Percentiles rank a stretch among this genome's conserved stretches.
Conservation (phyloP, 1,284 basidiomycete species). For the Trametes polyzona region DNA sequence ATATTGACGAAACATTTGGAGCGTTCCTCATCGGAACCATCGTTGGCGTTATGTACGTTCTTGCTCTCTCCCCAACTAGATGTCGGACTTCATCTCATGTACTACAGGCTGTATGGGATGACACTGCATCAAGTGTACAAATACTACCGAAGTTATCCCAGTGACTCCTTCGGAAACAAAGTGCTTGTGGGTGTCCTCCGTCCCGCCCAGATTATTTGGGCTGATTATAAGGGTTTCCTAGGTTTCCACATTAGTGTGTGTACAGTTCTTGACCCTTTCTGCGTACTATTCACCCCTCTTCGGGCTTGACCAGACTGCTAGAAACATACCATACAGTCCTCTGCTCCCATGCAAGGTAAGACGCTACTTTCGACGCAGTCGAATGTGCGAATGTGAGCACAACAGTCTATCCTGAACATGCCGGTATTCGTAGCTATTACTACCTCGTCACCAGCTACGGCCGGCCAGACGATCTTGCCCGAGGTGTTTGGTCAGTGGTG, state of each 20-base stretch:
- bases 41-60: not conserved
- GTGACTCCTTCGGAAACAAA: not conserved
- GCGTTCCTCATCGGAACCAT: slow-evolving; percentile 3
- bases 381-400: not conserved
- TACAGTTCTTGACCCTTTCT: too few species aligned
- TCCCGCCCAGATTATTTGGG: too few species aligned
- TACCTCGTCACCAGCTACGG: not conserved
- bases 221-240: too few species aligned
- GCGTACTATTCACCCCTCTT: too few species aligned
- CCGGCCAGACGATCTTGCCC: not conserved
- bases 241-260: too few species aligned
- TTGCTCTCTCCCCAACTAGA: not conserved
- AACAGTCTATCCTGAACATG: too few species aligned
- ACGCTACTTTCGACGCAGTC: not conserved
- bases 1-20: slow-evolving; percentile 4
- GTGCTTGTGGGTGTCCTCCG: not conserved
- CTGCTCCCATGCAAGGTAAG: not conserved
- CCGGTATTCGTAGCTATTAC: not conserved
- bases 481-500: not conserved
- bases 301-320: too few species aligned
- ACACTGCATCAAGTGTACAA: not conserved
- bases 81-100: not conserved
- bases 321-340: not conserved
- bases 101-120: not conserved
- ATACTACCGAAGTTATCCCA: not conserved